Conservation (phyloP, 306 rosid species). For the Quercus suber region DNA sequence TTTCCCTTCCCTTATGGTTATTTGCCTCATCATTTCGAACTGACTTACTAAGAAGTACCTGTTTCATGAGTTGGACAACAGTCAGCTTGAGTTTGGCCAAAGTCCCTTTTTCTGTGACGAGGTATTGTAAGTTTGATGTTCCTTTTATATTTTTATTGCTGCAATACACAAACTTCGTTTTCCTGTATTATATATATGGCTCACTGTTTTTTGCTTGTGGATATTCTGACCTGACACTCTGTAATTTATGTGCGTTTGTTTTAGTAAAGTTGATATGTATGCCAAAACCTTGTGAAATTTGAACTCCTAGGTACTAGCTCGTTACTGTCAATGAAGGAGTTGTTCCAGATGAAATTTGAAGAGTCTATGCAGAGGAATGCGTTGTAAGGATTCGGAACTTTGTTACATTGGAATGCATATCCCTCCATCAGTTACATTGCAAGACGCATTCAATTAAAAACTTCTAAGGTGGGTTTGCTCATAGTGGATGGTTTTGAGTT, state of each 20-base stretch:
- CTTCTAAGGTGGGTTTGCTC: too few relatives aligned
- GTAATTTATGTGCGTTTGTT: background rate
- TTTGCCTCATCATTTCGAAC: constrained; percentile 11
- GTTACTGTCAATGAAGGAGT: background rate
- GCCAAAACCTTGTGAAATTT: background rate
- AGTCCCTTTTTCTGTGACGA: background rate
- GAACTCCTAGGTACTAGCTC: background rate
- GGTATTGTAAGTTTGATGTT: background rate
- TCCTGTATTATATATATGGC: background rate
- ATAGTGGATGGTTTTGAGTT: too few relatives aligned
- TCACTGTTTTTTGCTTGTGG: background rate
- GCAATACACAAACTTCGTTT: background rate
- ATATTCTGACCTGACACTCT: background rate
- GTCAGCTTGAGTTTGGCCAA: constrained; percentile 2
- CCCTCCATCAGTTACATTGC: background rate
- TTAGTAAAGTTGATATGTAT: background rate
- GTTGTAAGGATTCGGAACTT: background rate
- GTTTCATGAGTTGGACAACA: background rate
- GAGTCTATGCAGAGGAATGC: background rate
- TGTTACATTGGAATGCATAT: background rate
- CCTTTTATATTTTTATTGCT: background rate
- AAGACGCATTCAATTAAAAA: background rate
- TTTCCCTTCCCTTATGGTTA: background rate
- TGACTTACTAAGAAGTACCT: constrained; percentile 1
- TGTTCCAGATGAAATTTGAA: background rate